Evolutionary conservation across 75 land plant species (phyloP).

Genomic region (Pinus tabuliformis): DNA sequence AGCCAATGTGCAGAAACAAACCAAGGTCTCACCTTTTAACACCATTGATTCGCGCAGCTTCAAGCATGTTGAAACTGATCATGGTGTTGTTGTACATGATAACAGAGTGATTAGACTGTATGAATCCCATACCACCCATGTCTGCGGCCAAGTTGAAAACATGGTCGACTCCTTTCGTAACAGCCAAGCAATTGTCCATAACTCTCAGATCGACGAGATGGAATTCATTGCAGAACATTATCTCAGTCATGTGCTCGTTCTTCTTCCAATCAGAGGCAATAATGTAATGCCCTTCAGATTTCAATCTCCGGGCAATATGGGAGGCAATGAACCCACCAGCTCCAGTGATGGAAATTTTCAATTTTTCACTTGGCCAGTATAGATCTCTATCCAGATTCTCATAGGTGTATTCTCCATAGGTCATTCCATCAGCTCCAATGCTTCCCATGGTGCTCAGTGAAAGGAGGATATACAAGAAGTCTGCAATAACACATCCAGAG

Average conservation of each 20-base stretch:
- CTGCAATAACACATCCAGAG: too few relatives aligned
- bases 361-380: slow-evolving; percentile 80
- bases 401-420: slow-evolving; percentile 75
- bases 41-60: slow-evolving; percentile 83
- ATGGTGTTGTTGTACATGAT: slow-evolving; percentile 97
- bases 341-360: slow-evolving; percentile 82
- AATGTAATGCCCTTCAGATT: slow-evolving; percentile 86
- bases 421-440: slow-evolving; percentile 18
- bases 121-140: slow-evolving; percentile 99
- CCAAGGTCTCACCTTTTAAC: slow-evolving; percentile 53
- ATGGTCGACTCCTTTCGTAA: slow-evolving; percentile 77
- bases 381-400: slow-evolving; percentile 69
- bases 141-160: slow-evolving; percentile 92
- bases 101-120: slow-evolving; percentile 87
- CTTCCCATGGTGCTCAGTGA: slow-evolving; percentile 29
- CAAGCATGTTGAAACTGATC: slow-evolving; percentile 97
- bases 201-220: slow-evolving; percentile 91
- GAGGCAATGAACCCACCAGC: slow-evolving; percentile 32
- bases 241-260: slow-evolving; percentile 97
- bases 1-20: too few relatives aligned
- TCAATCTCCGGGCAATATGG: slow-evolving; percentile 13
- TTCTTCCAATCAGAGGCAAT: slow-evolving; percentile 96
- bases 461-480: too few relatives aligned
- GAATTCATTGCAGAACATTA: slow-evolving; percentile 93
- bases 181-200: slow-evolving; percentile 87